Evolutionary conservation across 2,329 filamentous ascomycete species (phyloP), one percentile per base, ranked within the genome.

Genomic region (Neofusicoccum umdonicola): DNA sequence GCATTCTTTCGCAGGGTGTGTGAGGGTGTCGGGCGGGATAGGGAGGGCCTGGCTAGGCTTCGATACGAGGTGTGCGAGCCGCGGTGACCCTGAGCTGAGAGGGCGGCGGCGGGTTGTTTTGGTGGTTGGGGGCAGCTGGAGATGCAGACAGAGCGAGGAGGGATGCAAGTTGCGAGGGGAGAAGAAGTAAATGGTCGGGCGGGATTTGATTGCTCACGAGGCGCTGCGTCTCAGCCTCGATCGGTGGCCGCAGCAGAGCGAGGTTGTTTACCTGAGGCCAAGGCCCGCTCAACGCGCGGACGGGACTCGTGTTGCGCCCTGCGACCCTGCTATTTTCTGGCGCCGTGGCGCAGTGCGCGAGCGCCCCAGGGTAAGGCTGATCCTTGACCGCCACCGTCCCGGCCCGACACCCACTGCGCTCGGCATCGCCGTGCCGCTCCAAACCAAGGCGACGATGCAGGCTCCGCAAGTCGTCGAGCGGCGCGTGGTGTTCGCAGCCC

Each of bases 241-340:
- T 60, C 37, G 37, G 56, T 47, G 34, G 42, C 42, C 41, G 56
- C 56, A 58, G 54, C 54, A 58, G 39, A 44, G 37, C 37, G 37
- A 35, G 41, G 56, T n/a, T 60, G 41, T 47, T 60, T 60, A 60
- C 56, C 22, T 58, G 54, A 44, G 54, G 54, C 54, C 54, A 60
- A 60, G 56, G 54, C 51, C 51, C 54, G 54, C 54, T 27, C 51
- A 41, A 39, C 39, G 51, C 52, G 50, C 52, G 52, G 41, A 12
- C 41, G 41, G 39, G 54, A 19, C 54, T 45, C 54, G 39, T 58
- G 52, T 56, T 19, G 52, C 52, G 39, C 56, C 41, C 42, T 47
- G 42, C n/a, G n/a, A 8, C n/a, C 42, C n/a, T 44, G 56, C 56
- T 58, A 44, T 47, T 60, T 60, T 60, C 37, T 19, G 12, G 31